Evolutionary conservation across 257 asterid species (phyloP).

Genomic region (Orobanche coerulescens): DNA sequence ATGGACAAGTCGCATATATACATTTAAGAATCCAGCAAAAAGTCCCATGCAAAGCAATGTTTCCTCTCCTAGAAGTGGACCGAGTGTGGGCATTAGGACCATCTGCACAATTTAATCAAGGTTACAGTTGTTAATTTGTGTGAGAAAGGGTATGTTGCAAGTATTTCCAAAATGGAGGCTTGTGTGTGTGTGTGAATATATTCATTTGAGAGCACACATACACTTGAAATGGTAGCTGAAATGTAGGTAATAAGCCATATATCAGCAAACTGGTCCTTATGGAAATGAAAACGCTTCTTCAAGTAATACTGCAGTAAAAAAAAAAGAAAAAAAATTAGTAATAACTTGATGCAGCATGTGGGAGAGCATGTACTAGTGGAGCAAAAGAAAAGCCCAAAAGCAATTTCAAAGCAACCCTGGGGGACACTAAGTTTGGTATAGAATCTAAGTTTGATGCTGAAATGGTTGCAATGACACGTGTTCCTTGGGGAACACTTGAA

Average conservation of each 20-base stretch:
- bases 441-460: conserved; percentile 91
- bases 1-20: background rate
- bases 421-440: too few species aligned
- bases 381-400: background rate
- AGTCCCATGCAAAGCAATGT: conserved; percentile 66
- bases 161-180: too few species aligned
- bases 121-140: too few species aligned
- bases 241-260: conserved; percentile 42
- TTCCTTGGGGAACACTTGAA: conserved; percentile 95
- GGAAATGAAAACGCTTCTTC: conserved; percentile 50
- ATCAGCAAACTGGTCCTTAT: conserved; percentile 49
- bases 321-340: too few species aligned
- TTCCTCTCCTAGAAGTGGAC: conserved; percentile 68
- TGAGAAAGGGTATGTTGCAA: too few species aligned
- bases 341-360: background rate
- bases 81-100: conserved; percentile 61
- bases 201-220: conserved; percentile 17
- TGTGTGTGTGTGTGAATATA: too few species aligned
- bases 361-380: background rate
- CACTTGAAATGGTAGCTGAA: conserved; percentile 46
- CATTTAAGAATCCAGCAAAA: conserved; percentile 51
- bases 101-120: conserved; percentile 52
- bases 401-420: background rate
- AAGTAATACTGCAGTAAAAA: conserved; percentile 42
- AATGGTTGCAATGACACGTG: conserved; percentile 98